Base-by-base conservation (phyloP, 768 basidiomycete genomes). In the Leccinellum rugosiceps region DNA sequence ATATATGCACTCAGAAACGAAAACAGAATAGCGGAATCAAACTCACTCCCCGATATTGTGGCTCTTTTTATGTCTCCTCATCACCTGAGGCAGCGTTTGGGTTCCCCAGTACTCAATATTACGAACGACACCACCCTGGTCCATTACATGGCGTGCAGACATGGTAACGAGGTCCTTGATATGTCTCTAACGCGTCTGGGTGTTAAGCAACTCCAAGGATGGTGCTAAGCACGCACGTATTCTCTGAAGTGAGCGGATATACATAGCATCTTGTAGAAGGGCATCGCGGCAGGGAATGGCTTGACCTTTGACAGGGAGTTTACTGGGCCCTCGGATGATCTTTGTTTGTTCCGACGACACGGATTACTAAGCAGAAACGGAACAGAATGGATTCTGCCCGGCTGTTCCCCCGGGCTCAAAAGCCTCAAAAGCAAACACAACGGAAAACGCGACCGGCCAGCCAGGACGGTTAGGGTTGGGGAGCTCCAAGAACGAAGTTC, bases 181-280 rank as follows among this genome's bases (percentile, higher is more conserved):
- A 65, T 88, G 84, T 73, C 76, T 76, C 92, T 94, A 45, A 19
- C 47, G 43, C 15, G 30, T 6, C 25, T 23, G 4, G 6, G 45
- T 26, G 52, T 50, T 10, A 50, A 56, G 34, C 30, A 6, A 30
- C 21, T 46, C 32, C 15, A 43, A 58, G 34, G 8, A 53, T 6
- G 50, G 21, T 8, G 28, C 13, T 13, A 25, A 7, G 53, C 38
- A 41, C 21, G 53, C 58, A 91, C 91, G 68, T 87, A 92, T 81
- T 87, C 80, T 15, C 75, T 72, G 61, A 85, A 85, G 69, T 94
- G 92, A 4, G 83, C 81, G 1, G 92, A 79, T 58, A 94, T 90
- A 68, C 92, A 93, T 50, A 93, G 66, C 79, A 95, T 83, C 66
- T 92, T 85, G 75, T 95, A 95, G 68, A 94, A 81, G 6, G 92